Conservation (phyloP, 1,284 basidiomycete genomes). For the Papiliotrema nemorosa region DNA sequence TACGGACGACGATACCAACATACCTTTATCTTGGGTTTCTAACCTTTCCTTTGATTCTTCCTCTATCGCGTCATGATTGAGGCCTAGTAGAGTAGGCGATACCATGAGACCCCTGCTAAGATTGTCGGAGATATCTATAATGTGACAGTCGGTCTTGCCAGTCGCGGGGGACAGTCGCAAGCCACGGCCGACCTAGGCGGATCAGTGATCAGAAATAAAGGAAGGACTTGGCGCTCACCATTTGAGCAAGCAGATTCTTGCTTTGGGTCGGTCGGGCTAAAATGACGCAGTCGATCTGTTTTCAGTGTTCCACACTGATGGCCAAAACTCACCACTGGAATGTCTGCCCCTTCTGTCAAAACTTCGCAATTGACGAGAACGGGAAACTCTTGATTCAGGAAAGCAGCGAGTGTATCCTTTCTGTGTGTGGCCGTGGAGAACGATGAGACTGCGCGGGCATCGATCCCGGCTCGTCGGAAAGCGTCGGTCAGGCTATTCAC, state of each 20-base stretch:
- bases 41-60: not conserved
- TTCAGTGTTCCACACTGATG: not conserved
- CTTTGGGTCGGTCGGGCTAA: conserved; percentile 84
- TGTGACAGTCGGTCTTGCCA: conserved; percentile 77
- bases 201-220: not conserved
- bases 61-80: conserved; percentile 64
- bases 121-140: conserved; percentile 90
- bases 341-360: conserved; percentile 85
- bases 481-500: conserved; percentile 69
- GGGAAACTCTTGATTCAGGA: conserved; percentile 70
- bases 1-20: no score
- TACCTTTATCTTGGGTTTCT: no score
- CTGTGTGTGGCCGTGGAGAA: conserved; percentile 67
- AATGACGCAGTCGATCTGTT: conserved; percentile 78
- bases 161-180: conserved; percentile 79
- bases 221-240: conserved; percentile 62
- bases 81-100: conserved; percentile 79
- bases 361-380: conserved; percentile 92
- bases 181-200: conserved; percentile 76
- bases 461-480: conserved; percentile 74
- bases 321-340: conserved; percentile 59
- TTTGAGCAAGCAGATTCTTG: conserved; percentile 84
- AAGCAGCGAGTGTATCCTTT: conserved; percentile 63
- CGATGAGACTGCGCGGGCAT: conserved; percentile 77
- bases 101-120: conserved; percentile 67